Percentiles rank a stretch among this genome's conserved stretches.
Conservation (phyloP, 306 rosid genomes). For the Dryas alaskensis region DNA sequence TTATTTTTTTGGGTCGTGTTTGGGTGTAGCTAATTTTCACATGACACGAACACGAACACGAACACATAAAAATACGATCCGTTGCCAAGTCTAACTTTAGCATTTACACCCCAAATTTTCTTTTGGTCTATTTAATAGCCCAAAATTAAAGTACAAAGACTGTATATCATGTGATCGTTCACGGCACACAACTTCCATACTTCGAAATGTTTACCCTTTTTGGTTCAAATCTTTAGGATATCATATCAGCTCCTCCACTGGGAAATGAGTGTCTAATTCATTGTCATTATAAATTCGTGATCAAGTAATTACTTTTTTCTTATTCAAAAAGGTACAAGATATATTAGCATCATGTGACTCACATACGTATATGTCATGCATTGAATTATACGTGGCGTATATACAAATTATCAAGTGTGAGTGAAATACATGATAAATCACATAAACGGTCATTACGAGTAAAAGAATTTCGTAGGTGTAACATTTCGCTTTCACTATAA, state of each 20-base stretch:
- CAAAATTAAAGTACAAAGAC: slow-evolving; percentile 5
- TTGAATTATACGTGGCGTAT: neutral
- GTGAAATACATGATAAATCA: neutral
- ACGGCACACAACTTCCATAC: neutral
- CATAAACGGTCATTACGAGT: no score
- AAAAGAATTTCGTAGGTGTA: neutral
- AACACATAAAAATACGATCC: no score
- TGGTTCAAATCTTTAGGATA: neutral
- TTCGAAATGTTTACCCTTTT: neutral
- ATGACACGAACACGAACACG: no score
- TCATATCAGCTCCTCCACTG: neutral
- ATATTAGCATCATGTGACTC: no score
- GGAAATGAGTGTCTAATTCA: neutral
- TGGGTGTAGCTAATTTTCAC: no score
- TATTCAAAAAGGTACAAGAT: no score
- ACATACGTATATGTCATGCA: no score
- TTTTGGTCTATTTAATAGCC: neutral
- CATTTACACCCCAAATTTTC: slow-evolving; percentile 5
- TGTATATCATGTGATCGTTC: slow-evolving; percentile 19
- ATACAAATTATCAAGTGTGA: neutral
- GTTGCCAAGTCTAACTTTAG: neutral
- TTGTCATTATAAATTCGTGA: neutral
- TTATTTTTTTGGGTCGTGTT: no score
- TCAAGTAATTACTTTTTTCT: neutral
- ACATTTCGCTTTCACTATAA: neutral